Base-by-base conservation (phyloP, 2,329 filamentous ascomycete species). In the Catunica adiposa region DNA sequence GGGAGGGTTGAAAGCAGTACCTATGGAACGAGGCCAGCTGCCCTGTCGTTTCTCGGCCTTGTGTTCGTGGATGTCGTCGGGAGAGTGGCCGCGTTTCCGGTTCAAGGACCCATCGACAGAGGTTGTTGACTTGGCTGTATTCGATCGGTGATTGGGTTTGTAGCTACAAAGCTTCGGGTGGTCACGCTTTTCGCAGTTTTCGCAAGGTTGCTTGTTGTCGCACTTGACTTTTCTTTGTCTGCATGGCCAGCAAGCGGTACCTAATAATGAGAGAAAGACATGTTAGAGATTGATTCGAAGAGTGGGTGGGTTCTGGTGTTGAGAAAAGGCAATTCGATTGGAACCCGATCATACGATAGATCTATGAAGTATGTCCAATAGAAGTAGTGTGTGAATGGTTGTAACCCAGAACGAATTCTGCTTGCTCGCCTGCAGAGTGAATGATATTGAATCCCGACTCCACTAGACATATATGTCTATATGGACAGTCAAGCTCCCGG, bases 161-260 rank as follows among this genome's bases (percentile, higher is more conserved):
- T 83, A 83, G 26, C 78, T 82, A 64, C 80, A 83, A 53, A 83
- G 69, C 66, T 77, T 73, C 1, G 79, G 73, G 61, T 83, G 80
- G 58, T 83, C 79, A 55, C 80, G 70, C 69, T 82, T 82, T 63
- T 81, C 74, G 63, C 80, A 83, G 64, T 83, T 83, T 63, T 83
- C 79, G 65, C 80, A 83, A 0, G 80, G 80, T 63, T 80, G 75
- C 65, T 82, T 79, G 66, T 82, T 83, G 68, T 83, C 79, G 65
- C 80, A 83, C 67, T 83, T 83, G 42, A 83, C 80, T 67, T 83
- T 83, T 60, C 80, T 73, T 66, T 83, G 80, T 48, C 80, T 73
- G 63, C 80, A 83, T 11, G 80, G 80, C 79, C 79, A 83, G 62
- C 80, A 83, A 3, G 78, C 78, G 44, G 78, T 81, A 57, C 77